Conservation (phyloP, 2,329 filamentous ascomycete genomes). For the Metarhizium sp. region DNA sequence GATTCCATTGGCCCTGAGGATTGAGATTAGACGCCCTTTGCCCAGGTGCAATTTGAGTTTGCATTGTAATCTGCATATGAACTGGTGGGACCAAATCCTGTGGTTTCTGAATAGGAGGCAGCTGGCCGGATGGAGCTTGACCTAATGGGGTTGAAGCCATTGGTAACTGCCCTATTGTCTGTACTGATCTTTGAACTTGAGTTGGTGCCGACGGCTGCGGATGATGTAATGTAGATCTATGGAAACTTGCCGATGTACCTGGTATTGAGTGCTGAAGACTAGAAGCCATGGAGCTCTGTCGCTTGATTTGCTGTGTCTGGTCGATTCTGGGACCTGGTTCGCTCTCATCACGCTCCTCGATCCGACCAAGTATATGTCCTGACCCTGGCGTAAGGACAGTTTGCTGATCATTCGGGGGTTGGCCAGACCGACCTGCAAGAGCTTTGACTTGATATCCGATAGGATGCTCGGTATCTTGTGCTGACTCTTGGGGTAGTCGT, state of each 20-base stretch:
- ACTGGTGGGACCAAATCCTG: background rate
- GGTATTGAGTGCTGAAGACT: background rate
- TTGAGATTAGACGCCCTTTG: background rate
- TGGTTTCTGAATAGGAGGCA: background rate
- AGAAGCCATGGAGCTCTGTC: constrained; percentile 3
- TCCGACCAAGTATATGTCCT: constrained; percentile 7
- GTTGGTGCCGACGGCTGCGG: background rate
- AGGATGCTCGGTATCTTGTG: constrained; percentile 1
- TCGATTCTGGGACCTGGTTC: background rate
- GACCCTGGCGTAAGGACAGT: background rate
- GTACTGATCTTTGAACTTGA: background rate
- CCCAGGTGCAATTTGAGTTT: background rate
- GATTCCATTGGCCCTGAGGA: background rate
- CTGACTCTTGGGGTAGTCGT: background rate
- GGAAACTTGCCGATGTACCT: background rate
- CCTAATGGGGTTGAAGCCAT: background rate
- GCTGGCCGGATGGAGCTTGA: background rate
- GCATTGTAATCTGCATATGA: background rate
- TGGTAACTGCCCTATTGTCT: background rate
- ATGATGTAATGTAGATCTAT: background rate
- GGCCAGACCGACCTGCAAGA: background rate
- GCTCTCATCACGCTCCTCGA: constrained; percentile 12
- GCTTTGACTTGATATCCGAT: constrained; percentile 3
- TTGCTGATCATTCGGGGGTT: background rate
- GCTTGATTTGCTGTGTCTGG: background rate